Evolutionary conservation across 345 rosid genomes (phyloP).

Genomic region (Triadica sebifera): DNA sequence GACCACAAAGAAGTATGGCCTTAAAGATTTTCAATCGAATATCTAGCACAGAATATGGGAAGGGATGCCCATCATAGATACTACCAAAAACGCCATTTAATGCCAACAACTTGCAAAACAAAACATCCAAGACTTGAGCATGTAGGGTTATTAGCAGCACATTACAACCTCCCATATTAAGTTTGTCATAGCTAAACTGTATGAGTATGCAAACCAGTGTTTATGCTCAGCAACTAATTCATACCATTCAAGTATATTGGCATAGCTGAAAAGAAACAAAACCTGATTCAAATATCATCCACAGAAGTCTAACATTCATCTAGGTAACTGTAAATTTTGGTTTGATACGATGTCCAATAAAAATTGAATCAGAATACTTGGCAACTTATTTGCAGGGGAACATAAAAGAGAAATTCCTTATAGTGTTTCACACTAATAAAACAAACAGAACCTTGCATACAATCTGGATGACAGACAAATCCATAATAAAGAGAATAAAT

Average conservation of each 20-base stretch:
- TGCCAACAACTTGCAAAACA: constrained; percentile 8
- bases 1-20: constrained; percentile 34
- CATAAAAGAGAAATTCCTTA: constrained; percentile 30
- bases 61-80: constrained; percentile 15
- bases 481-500: constrained; percentile 28
- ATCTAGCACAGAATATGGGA: not conserved
- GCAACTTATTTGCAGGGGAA: constrained; percentile 45
- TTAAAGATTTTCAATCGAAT: constrained; percentile 10
- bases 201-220: not conserved
- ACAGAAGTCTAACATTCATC: constrained; percentile 9
- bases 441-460: constrained; percentile 42
- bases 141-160: not conserved
- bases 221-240: not conserved
- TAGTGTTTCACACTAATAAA: constrained; percentile 44
- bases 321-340: constrained; percentile 10
- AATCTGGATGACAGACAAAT: constrained; percentile 39
- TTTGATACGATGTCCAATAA: constrained; percentile 19
- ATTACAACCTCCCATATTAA: not conserved
- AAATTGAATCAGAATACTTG: constrained; percentile 35
- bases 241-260: not conserved
- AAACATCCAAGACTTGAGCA: constrained; percentile 1
- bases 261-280: not conserved
- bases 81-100: constrained; percentile 15
- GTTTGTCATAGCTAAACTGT: not conserved
- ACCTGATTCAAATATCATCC: not conserved